Percentiles rank a stretch among this genome's conserved stretches.
These are phyloP conservation scores for Cunninghamia lanceolata DNA, from an alignment of 75 land plant species.

Conservation along the genomic window DNA sequence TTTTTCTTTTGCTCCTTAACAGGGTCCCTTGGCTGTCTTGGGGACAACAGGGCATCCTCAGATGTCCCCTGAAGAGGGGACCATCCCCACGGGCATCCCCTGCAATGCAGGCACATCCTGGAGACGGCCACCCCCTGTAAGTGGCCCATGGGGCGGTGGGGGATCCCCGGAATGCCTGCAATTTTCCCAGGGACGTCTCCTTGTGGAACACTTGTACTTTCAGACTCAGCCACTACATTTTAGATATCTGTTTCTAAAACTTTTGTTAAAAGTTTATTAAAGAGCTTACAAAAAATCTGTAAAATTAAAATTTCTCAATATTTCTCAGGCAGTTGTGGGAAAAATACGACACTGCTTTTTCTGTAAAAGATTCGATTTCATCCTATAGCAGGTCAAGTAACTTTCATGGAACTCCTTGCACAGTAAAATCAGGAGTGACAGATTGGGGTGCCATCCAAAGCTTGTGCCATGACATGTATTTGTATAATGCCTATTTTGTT, in stretches of 20 bases:
- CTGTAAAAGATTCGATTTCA: neutral
- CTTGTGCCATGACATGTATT: neutral
- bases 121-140: too few relatives aligned
- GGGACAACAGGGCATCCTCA: too few relatives aligned
- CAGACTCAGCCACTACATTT: neutral
- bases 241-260: neutral
- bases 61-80: too few relatives aligned
- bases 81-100: too few relatives aligned
- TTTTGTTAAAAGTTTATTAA: neutral
- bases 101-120: too few relatives aligned
- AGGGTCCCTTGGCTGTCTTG: too few relatives aligned
- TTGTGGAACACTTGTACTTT: neutral
- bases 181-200: too few relatives aligned
- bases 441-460: neutral
- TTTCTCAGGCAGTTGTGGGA: neutral
- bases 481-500: neutral
- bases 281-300: neutral
- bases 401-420: neutral
- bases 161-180: too few relatives aligned
- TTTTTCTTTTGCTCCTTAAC: too few relatives aligned
- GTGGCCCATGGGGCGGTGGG: too few relatives aligned
- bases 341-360: neutral
- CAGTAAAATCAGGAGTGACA: neutral
- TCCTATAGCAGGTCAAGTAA: neutral
- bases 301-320: neutral